Evolutionary conservation across 352 stramenopile genomes (phyloP), one percentile per base, ranked within the genome.

Genomic region (Globisporangium carolinianum): DNA sequence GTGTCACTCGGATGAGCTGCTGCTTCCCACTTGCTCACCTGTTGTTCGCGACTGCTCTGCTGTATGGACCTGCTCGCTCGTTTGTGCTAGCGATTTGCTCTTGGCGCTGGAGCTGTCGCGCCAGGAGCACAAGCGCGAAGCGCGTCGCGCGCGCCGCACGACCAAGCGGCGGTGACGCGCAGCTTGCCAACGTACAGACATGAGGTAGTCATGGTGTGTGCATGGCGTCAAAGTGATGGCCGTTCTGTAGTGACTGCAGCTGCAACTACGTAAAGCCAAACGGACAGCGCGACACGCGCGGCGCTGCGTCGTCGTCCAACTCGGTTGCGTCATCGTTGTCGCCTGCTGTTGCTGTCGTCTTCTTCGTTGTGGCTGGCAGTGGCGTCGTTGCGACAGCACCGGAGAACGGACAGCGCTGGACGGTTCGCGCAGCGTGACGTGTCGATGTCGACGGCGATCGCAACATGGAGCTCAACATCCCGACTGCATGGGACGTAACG

Each of bases 51-150:
- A 24, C 24, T 24, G 24, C 24, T 24, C 24, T 24, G 24, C 24
- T 24, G 24, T 24, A 24, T 24, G 24, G 24, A 24, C 24, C 24
- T 24, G 24, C 6, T 46, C 39, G 2, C 35, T n/a, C 1, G 8
- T 54, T 3, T 36, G 36, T 35, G 18, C 7, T 12, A 90, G 80
- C 11, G 78, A 87, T 4, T 47, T 91, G 32, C 8, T 83, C n/a
- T 51, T 69, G 35, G 78, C 76, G 45, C 45, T 89, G 35, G 67
- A 71, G 32, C 71, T 80, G 1, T 91, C 78, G 14, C 58, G 89
- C 32, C 70, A 89, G 60, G 76, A 89, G 57, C 80, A 83, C 57
- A 91, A 89, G 63, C 70, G 73, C 6, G 78, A 84, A 45, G 73
- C 73, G 14, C 74, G 78, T 4, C 66, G 71, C 39, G 24, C 58